Conservation (phyloP, 2,329 filamentous ascomycete species). For the Calonectria pteridis region DNA sequence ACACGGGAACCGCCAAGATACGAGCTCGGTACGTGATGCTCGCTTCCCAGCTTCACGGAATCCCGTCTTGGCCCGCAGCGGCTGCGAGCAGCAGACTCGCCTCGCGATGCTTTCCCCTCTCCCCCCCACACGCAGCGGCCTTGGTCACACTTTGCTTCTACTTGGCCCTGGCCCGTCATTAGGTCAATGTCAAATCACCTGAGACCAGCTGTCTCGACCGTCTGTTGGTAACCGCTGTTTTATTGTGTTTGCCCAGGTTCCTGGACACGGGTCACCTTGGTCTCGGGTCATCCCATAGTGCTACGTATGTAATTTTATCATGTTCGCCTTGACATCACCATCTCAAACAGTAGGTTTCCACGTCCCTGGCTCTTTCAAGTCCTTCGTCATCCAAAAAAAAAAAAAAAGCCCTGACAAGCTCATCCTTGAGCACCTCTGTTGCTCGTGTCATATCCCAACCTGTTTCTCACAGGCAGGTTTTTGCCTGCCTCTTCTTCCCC, state of each 20-base stretch:
- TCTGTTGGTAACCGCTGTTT: constrained; percentile 6
- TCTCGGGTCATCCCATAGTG: constrained; percentile 2
- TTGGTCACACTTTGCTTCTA: background rate
- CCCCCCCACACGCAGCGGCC: background rate
- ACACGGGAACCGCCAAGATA: background rate
- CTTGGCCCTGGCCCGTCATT: background rate
- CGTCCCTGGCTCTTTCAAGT: constrained; percentile 24
- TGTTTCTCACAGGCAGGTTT: constrained; percentile 29
- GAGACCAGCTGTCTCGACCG: constrained; percentile 1
- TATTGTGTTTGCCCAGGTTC: constrained; percentile 1
- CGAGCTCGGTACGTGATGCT: background rate
- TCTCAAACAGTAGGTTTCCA: constrained; percentile 24
- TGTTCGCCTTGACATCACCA: constrained; percentile 21
- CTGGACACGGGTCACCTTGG: background rate
- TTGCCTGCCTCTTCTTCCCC: constrained; percentile 14
- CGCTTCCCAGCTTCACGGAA: background rate
- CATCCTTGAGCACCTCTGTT: constrained; percentile 20
- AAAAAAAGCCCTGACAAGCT: constrained; percentile 18
- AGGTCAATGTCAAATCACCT: background rate
- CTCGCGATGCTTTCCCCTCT: background rate
- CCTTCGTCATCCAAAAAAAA: constrained; percentile 37
- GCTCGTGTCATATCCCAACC: constrained; percentile 37
- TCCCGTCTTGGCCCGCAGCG: background rate
- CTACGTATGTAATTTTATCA: constrained; percentile 13
- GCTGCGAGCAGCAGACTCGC: background rate